These are phyloP conservation scores for Hansenula lynferdii DNA, from an alignment of 1,139 yeast species.

Conservation along the genomic window DNA sequence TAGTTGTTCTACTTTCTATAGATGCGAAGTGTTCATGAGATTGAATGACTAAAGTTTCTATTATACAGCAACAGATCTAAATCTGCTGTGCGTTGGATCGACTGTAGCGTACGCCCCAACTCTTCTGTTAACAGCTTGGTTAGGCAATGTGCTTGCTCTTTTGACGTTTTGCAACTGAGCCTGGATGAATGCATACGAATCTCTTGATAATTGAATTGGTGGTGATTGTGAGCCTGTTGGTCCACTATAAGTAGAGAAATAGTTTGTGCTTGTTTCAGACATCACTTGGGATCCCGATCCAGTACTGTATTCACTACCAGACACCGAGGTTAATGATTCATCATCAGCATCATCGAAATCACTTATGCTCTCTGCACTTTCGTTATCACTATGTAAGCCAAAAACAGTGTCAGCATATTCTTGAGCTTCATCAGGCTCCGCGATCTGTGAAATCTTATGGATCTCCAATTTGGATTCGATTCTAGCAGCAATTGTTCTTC, in stretches of 20 bases:
- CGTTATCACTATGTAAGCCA: conserved; percentile 5
- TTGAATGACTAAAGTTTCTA: no score
- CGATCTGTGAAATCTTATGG: conserved; percentile 9
- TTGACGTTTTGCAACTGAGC: conserved; percentile 7
- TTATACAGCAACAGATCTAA: conserved; percentile 6
- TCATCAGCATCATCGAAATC: conserved; percentile 2
- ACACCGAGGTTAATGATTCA: conserved; percentile 13
- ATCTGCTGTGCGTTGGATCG: conserved; percentile 7
- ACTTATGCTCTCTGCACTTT: not conserved
- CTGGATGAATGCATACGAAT: not conserved
- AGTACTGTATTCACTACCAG: conserved; percentile 8
- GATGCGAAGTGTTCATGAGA: no score
- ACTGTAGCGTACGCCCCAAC: conserved; percentile 2
- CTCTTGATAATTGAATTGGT: conserved; percentile 6
- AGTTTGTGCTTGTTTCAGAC: conserved; percentile 8
- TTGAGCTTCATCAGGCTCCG: conserved; percentile 8
- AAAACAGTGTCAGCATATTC: conserved; percentile 4
- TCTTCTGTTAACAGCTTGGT: not conserved
- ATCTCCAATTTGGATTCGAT: conserved; percentile 16
- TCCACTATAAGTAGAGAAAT: conserved; percentile 8
- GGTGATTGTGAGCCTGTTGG: conserved; percentile 7
- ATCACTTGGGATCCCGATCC: conserved; percentile 4
- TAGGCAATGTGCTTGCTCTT: conserved; percentile 15
- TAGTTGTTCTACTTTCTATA: no score
- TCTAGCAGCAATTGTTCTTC: conserved; percentile 14